Conservation (phyloP, 495 filamentous ascomycete genomes). For the Aspergillus conjunctus region DNA sequence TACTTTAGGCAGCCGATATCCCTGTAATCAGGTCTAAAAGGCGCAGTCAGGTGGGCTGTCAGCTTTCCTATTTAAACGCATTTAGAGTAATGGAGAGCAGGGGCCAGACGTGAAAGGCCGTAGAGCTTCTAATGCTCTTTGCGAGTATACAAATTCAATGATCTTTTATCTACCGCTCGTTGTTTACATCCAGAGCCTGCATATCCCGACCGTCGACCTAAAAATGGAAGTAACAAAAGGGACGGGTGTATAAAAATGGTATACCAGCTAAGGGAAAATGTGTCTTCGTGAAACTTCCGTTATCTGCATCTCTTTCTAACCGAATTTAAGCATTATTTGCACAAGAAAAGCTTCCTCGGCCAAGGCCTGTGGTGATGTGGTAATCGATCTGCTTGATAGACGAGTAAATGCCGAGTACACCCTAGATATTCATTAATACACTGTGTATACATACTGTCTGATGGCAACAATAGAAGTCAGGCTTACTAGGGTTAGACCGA, state of each 20-base stretch:
- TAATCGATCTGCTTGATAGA: conserved; percentile 34
- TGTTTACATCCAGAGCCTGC: too few species aligned
- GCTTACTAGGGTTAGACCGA: conserved; percentile 37
- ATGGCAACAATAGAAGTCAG: conserved; percentile 15
- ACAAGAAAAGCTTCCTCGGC: conserved; percentile 35
- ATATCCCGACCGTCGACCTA: too few species aligned
- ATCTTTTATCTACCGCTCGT: not conserved
- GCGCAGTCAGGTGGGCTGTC: too few species aligned
- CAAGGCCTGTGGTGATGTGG: conserved; percentile 22
- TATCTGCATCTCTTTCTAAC: conserved; percentile 1
- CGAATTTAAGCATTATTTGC: conserved; percentile 31
- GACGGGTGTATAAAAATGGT: too few species aligned
- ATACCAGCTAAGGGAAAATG: not conserved
- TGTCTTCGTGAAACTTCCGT: not conserved
- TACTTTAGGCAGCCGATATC: too few species aligned
- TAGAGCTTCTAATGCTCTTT: not conserved
- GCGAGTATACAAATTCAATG: not conserved
- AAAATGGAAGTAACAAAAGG: too few species aligned
- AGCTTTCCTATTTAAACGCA: too few species aligned
- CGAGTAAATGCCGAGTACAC: conserved; percentile 35
- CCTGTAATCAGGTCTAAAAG: too few species aligned
- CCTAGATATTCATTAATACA: conserved; percentile 16
- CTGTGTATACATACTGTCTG: not conserved
- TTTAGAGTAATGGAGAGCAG: too few species aligned
- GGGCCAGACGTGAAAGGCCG: too few species aligned